Evolutionary conservation across 352 stramenopile genomes (phyloP), one percentile per base, ranked within the genome.

Genomic region (Pelagophyceae sp.): DNA sequence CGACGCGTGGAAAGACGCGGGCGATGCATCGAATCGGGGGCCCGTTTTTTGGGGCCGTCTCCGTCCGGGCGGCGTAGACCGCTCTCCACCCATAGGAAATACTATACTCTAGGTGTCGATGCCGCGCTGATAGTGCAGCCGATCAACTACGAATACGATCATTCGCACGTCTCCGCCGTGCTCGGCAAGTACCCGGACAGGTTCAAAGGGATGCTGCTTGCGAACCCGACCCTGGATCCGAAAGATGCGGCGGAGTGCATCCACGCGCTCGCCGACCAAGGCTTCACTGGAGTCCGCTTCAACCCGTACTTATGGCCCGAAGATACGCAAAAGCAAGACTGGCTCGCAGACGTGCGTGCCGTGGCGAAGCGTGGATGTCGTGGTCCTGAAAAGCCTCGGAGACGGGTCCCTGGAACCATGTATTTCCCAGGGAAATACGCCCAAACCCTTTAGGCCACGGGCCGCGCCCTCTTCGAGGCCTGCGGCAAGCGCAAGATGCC

Each of bases 101-200:
- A n/a, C n/a, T n/a, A n/a, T n/a, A n/a, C n/a, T n/a, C n/a, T n/a
- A n/a, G n/a, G 83, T 58, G 85, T 91, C 15, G 82, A 89, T 27
- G 17, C 38, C 1, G 63, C 78, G 19, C 77, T 92, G 0, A 89
- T 92, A 76, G 86, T 92, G 1, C 87, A 93, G 82, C 88, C 88
- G 5, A 92, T 92, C 81, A 91, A 92, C 81, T 85, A 92, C 77
- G 89, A 90, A 81, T 92, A 86, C 78, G 88, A 93, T 79, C 88
- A 93, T 78, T 84, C 82, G 0, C 92, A 90, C 77, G 87, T 92
- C 1, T 75, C 74, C 6, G 75, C 83, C 77, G 84, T 83, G 17
- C 85, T 90, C 0, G 77, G 85, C 38, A 67, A 79, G 50, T 78
- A 90, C 76, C 86, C 87, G 11, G 29, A 76, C 40, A 83, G 83